phyloP scores from a whole-genome alignment of 768 basidiomycete species.

The Tylopilus subfusipes region DNA sequence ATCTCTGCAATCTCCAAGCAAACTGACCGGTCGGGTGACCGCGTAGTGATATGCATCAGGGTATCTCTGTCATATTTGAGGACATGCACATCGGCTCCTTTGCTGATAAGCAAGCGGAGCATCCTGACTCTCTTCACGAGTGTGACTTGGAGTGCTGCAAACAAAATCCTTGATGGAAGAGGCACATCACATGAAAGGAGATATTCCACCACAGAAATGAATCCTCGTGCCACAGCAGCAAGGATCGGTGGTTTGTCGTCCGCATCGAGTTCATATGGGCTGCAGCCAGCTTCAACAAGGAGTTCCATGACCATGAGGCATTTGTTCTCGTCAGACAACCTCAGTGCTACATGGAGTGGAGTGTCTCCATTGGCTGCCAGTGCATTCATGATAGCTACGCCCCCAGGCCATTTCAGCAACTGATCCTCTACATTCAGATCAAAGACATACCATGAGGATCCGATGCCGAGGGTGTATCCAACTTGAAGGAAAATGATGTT shows the following conservation, averaged over 20 bases:
- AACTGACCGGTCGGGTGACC: neutral
- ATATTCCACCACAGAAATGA: neutral
- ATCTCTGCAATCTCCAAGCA: neutral
- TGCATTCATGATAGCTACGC: neutral
- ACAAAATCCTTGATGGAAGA: constrained; percentile 1
- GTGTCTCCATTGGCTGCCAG: constrained; percentile 7
- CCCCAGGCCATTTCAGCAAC: neutral
- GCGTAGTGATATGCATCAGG: neutral
- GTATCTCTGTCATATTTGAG: neutral
- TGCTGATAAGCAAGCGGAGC: neutral
- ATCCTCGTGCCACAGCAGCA: neutral
- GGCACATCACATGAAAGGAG: neutral
- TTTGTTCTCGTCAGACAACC: neutral
- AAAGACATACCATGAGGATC: too few species aligned
- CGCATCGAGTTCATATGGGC: neutral
- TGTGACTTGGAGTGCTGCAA: neutral
- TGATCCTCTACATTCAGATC: too few species aligned
- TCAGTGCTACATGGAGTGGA: constrained; percentile 2
- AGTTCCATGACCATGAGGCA: neutral
- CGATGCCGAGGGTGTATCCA: neutral
- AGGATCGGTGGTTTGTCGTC: neutral
- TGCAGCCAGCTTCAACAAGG: neutral
- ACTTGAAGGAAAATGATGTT: neutral
- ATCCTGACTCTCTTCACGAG: neutral
- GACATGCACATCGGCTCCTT: neutral